phyloP scores from a whole-genome alignment of 2,329 filamentous ascomycete genomes.

The Cladosporium sp. region DNA sequence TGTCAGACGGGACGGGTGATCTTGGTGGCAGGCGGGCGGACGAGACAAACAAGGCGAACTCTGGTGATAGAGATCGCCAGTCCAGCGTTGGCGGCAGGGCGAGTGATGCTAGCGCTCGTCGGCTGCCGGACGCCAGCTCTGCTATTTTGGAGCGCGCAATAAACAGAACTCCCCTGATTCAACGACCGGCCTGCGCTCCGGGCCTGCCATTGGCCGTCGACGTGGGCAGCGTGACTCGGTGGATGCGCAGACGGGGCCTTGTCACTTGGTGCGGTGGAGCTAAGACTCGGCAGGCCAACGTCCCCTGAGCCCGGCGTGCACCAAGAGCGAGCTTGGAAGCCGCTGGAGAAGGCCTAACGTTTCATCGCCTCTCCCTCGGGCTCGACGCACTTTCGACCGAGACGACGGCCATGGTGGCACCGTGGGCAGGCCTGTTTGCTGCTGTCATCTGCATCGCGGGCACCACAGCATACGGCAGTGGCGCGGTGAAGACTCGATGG shows the following conservation, averaged over 20 bases:
- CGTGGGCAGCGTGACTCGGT: background rate
- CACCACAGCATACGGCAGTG: background rate
- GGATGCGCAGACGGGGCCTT: no score
- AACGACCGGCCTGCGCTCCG: background rate
- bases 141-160: slow-evolving; percentile 10
- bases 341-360: slow-evolving; percentile 1
- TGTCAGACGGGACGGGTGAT: slow-evolving; percentile 6
- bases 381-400: background rate
- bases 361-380: background rate
- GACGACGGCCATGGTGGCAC: background rate
- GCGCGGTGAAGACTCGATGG: background rate
- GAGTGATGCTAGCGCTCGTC: background rate
- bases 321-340: slow-evolving; percentile 1
- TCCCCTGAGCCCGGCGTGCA: slow-evolving; percentile 1
- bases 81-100: slow-evolving; percentile 10
- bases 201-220: background rate
- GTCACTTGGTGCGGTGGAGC: background rate
- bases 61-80: slow-evolving; percentile 10
- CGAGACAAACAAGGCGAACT: background rate
- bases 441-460: background rate
- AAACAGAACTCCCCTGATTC: slow-evolving; percentile 10
- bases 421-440: background rate
- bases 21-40: slow-evolving; percentile 1
- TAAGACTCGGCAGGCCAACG: background rate
- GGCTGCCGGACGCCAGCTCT: slow-evolving; percentile 3